Conservation (phyloP, 2,329 filamentous ascomycete genomes). For the Pestalotiopsis fici region DNA sequence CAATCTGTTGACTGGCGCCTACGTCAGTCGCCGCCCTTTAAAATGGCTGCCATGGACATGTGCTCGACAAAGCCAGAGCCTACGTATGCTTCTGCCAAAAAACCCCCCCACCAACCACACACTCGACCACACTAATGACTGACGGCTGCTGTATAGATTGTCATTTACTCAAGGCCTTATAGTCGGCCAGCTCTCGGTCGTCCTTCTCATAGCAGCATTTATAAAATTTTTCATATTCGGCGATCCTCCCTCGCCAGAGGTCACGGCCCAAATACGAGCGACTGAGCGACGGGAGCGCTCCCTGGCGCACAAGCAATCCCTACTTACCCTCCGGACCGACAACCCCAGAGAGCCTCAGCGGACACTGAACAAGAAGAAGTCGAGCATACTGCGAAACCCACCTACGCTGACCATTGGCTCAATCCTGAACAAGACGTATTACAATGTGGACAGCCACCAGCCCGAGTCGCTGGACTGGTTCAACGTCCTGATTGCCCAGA, state of each 20-base stretch:
- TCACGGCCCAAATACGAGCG: constrained; percentile 74
- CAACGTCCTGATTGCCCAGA: constrained; percentile 95
- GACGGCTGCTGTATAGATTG: constrained; percentile 52
- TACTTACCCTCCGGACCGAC: constrained; percentile 61
- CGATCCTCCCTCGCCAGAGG: constrained; percentile 82
- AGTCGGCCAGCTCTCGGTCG: constrained; percentile 88
- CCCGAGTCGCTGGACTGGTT: constrained; percentile 98
- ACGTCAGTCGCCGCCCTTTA: background rate
- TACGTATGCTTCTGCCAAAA: constrained; percentile 22
- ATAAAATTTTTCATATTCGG: constrained; percentile 99
- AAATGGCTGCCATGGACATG: constrained; percentile 27
- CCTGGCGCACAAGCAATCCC: constrained; percentile 74
- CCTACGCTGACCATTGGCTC: constrained; percentile 86
- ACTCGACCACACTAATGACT: constrained; percentile 5
- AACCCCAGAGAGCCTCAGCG: constrained; percentile 38
- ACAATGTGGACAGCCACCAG: constrained; percentile 93
- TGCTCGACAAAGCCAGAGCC: constrained; percentile 34
- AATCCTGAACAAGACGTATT: constrained; percentile 95
- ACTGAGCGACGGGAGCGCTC: constrained; percentile 74
- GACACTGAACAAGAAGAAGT: constrained; percentile 64
- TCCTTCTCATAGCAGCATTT: constrained; percentile 87
- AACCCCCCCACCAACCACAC: constrained; percentile 4
- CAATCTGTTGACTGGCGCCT: background rate
- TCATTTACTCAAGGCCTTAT: constrained; percentile 95
- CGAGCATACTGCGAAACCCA: constrained; percentile 71